Base-by-base conservation (phyloP, 2,329 filamentous ascomycete species). In the Dothistroma septosporum region DNA sequence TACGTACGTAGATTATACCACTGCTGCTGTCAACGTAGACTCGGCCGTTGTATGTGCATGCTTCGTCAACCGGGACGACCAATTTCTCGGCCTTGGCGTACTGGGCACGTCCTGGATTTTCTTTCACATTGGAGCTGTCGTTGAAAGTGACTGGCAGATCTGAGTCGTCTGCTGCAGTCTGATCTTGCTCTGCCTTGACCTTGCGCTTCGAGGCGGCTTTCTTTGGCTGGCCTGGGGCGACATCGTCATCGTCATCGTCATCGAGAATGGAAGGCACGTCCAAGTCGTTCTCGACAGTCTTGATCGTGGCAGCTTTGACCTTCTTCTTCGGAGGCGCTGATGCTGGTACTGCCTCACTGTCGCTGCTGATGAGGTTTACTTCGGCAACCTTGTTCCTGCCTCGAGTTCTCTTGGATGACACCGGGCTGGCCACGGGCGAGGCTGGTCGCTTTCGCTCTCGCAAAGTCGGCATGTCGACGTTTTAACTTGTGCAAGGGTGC, bases 1-100 rank as follows among this genome's bases (percentile, higher is more conserved):
- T n/a, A 44, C 41, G 19, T 44, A 44, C 91, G 73, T 85, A 93
- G 53, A 93, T 90, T 58, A 88, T 76, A 21, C 85, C 85, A 44
- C 82, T 75, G 0, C 82, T 75, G 11, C 64, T 58, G 62, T 87
- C 87, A 59, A 93, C 83, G 69, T 88, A 86, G 33, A 95, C 90
- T 11, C 68, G 67, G 12, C 60, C 59, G 31, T 55, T 54, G 35
- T 74, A 69, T 8, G 71, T 64, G 57, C 74, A 80, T 16, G 66
- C 71, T 47, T 81, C 78, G 60, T 84, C 82, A 2, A 84, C 69
- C 1, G 79, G 77, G 24, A 83, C 73, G 7, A 73, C 72, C n/a
- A 79, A 69, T 44, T 74, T 73, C 28, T 77, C 77, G 19, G 75
- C 75, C 41, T 78, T 76, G 9, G 76, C 73, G 33, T 76, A 77